Evolutionary conservation across 2,329 filamentous ascomycete species (phyloP).

Genomic region (Tolypocladium tropicale): DNA sequence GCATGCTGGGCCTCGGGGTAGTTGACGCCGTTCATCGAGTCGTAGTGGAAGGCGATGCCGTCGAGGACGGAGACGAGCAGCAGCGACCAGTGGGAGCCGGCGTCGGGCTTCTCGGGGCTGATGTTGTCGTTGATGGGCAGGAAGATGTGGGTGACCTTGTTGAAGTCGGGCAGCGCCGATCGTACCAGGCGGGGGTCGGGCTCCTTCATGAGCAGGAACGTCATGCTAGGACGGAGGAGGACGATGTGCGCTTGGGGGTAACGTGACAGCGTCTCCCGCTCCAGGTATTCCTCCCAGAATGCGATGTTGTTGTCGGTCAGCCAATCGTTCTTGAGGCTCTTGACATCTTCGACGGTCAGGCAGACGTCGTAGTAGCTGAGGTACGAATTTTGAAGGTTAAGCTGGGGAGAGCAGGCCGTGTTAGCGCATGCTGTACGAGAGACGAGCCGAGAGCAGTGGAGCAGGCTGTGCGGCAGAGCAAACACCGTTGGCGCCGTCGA

Average conservation of each 20-base stretch:
- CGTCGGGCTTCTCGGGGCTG: constrained; percentile 69
- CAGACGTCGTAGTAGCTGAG: constrained; percentile 32
- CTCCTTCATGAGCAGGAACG: constrained; percentile 78
- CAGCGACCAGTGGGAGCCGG: constrained; percentile 89
- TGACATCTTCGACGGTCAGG: constrained; percentile 78
- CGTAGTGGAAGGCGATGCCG: constrained; percentile 91
- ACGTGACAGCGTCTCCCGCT: constrained; percentile 72
- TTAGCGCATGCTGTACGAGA: neutral
- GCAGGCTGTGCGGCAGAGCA: neutral
- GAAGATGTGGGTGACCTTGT: constrained; percentile 79
- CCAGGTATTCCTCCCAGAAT: constrained; percentile 97
- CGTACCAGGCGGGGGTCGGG: constrained; percentile 43
- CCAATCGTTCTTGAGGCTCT: constrained; percentile 86
- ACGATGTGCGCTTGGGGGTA: constrained; percentile 80
- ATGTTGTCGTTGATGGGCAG: constrained; percentile 87
- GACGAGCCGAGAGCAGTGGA: neutral
- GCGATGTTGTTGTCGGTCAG: constrained; percentile 94
- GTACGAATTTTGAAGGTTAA: constrained; percentile 26
- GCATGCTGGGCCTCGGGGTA: constrained; percentile 60
- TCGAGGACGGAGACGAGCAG: constrained; percentile 84
- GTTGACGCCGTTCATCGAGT: constrained; percentile 72
- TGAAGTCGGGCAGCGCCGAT: constrained; percentile 72
- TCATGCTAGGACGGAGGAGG: constrained; percentile 86
- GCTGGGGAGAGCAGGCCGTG: constrained; percentile 29
- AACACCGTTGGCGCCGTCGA: no score